A percentile compares a stretch with the other conserved stretches of the same genome.
Conservation (phyloP, 345 rosid genomes). For the Lepidium aucheri region DNA sequence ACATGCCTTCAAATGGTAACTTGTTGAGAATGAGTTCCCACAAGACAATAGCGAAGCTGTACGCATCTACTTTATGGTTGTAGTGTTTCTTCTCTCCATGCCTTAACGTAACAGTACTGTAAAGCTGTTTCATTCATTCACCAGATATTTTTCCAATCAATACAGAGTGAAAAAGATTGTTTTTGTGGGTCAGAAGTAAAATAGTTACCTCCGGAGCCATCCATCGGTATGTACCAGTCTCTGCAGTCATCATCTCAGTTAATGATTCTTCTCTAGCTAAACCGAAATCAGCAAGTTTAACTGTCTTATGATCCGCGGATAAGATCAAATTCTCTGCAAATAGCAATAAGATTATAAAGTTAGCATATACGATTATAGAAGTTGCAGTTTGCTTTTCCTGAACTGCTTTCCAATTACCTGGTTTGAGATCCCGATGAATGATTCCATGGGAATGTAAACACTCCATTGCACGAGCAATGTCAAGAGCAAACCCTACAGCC, state of each 20-base stretch:
- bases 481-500: constrained; percentile 83
- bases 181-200: background rate
- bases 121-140: constrained; percentile 48
- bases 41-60: constrained; percentile 94
- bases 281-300: constrained; percentile 96
- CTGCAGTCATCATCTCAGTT: constrained; percentile 99
- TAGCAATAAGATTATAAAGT: background rate
- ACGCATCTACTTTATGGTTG: constrained; percentile 91
- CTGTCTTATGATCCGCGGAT: constrained; percentile 76
- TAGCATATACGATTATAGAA: background rate
- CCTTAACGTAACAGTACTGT: constrained; percentile 92
- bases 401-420: constrained; percentile 41
- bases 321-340: constrained; percentile 83
- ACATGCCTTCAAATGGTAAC: constrained; percentile 99
- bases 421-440: constrained; percentile 95
- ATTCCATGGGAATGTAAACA: constrained; percentile 94
- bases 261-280: constrained; percentile 97
- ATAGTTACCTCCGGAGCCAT: constrained; percentile 95
- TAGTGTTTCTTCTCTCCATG: constrained; percentile 98
- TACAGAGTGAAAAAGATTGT: background rate
- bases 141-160: background rate
- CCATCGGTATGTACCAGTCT: constrained; percentile 98
- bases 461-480: constrained; percentile 99
- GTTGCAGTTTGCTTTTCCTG: background rate
- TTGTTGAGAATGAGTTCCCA: constrained; percentile 97